These are phyloP conservation scores for Pleoardoris graminearum DNA, from an alignment of 2,329 filamentous ascomycete genomes.

Conservation along the genomic window DNA sequence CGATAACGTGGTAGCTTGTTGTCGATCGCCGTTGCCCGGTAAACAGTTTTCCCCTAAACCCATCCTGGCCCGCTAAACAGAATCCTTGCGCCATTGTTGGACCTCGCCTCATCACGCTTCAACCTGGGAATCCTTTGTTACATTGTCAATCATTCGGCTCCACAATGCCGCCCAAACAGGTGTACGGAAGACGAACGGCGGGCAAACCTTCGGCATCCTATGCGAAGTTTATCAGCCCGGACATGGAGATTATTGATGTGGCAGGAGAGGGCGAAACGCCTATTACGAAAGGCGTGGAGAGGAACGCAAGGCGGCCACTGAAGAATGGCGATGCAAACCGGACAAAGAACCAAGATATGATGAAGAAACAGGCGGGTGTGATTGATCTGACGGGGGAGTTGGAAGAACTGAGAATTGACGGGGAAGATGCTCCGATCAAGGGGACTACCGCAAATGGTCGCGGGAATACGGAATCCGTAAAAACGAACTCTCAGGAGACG, in stretches of 20 bases:
- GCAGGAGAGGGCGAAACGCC: background rate
- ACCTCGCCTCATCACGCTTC: slow-evolving; percentile 3
- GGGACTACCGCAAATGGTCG: background rate
- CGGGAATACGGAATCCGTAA: background rate
- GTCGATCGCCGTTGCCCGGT: slow-evolving; percentile 8
- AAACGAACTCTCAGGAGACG: background rate
- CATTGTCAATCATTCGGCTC: background rate
- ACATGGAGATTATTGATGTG: background rate
- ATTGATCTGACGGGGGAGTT: background rate
- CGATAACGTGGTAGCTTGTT: background rate
- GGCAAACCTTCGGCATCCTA: slow-evolving; percentile 18
- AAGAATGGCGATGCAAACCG: slow-evolving; percentile 1
- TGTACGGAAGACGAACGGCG: slow-evolving; percentile 46
- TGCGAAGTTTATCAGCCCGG: slow-evolving; percentile 28
- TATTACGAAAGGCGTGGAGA: background rate
- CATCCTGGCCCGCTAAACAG: slow-evolving; percentile 9
- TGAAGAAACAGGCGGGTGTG: background rate
- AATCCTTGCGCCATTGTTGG: slow-evolving; percentile 4
- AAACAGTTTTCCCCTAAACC: slow-evolving; percentile 12
- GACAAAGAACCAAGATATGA: background rate
- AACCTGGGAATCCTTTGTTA: too few relatives aligned
- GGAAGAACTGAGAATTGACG: background rate
- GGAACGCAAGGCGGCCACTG: slow-evolving; percentile 1
- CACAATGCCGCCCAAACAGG: slow-evolving; percentile 40
- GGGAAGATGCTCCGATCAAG: background rate